A percentile compares a stretch with the other conserved stretches of the same genome.
These are phyloP conservation scores for Albugo candida DNA, from an alignment of 352 stramenopile genomes.

Conservation along the genomic window DNA sequence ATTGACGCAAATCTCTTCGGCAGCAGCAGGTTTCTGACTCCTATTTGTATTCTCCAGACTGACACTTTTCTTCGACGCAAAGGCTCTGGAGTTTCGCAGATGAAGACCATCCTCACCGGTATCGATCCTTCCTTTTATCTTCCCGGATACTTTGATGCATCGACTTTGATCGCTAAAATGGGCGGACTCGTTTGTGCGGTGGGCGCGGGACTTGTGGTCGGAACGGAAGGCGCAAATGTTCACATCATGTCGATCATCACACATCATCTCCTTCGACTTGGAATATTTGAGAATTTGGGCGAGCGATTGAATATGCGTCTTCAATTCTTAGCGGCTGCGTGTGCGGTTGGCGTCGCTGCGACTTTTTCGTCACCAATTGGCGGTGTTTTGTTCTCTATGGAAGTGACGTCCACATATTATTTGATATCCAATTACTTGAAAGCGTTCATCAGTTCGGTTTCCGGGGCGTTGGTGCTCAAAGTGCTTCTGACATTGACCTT, in stretches of 20 bases:
- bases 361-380: constrained; percentile 87
- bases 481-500: constrained; percentile 38
- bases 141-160: constrained; percentile 62
- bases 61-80: background rate
- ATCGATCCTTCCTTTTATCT: constrained; percentile 66
- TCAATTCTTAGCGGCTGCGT: constrained; percentile 81
- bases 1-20: constrained; percentile 50
- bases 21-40: constrained; percentile 14
- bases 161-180: constrained; percentile 75
- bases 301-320: constrained; percentile 55
- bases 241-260: constrained; percentile 89
- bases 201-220: constrained; percentile 86
- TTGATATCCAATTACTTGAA: constrained; percentile 83
- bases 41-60: background rate
- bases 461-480: constrained; percentile 55
- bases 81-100: constrained; percentile 70
- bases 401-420: constrained; percentile 82
- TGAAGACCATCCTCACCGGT: constrained; percentile 78
- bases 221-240: constrained; percentile 98
- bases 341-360: constrained; percentile 82
- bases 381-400: constrained; percentile 88
- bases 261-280: constrained; percentile 72
- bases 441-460: constrained; percentile 68
- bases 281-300: constrained; percentile 55
- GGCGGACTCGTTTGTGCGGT: constrained; percentile 88